Evolutionary conservation across 2,329 filamentous ascomycete genomes (phyloP), one percentile per base, ranked within the genome.

Genomic region (Helminthosporium solani): DNA sequence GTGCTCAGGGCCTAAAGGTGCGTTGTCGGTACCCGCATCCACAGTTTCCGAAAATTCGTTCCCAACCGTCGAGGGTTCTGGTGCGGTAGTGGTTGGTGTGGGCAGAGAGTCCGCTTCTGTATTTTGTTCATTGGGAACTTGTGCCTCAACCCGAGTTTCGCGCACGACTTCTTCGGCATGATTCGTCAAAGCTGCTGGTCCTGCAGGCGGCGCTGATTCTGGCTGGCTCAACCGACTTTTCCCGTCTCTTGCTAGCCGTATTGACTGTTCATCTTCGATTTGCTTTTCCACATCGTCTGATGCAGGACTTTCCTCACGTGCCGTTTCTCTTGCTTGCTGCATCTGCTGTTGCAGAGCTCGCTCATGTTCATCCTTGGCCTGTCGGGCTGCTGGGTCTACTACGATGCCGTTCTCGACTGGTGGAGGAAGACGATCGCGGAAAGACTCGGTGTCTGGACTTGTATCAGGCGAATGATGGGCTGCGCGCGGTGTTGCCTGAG

Each of bases 401-500:
- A 58, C 57, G 30, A 68, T 59, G n/a, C 67, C 67, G 25, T 48
- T 49, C 50, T 65, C 46, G 49, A 63, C 16, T 48, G 58, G 46
- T 27, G 54, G 37, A 52, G 61, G 53, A 51, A 61, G 31, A 52
- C 52, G 64, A 21, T 72, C 71, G 8, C 66, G 70, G 47, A 75
- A 73, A 37, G 72, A 67, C 21, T 73, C 86, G 44, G 86, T 81
- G 44, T 87, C 86, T 1, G 86, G 84, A 57, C 86, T 90, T 1
- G 87, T 90, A 55, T 86, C 84, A 1, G 86, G 82, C 1, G 87
- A 90, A 6, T 78, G 79, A 52, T 86, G 81, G 49, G 84, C 80
- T 31, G 84, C 78, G 28, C 79, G 80, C 1, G 88, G 86, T 0
- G 88, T 94, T 18, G 85, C 83, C 44, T 84, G 84, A 34, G 87